phyloP scores from a whole-genome alignment of 2,329 filamentous ascomycete genomes.

The Botrytis cinerea region DNA sequence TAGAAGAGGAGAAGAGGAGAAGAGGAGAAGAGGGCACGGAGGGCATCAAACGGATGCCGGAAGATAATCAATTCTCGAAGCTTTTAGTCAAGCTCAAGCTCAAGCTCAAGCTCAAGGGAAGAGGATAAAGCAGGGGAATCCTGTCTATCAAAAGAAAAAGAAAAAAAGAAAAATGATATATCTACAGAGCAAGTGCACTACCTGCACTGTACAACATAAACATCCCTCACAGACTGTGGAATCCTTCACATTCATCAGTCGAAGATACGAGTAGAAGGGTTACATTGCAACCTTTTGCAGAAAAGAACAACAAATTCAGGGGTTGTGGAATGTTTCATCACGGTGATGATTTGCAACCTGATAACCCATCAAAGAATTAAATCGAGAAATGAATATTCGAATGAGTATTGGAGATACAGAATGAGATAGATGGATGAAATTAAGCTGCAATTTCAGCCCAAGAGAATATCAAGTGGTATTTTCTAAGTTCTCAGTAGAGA shows the following conservation, averaged over 20 bases:
- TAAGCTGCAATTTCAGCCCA: neutral
- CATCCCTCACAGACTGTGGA: neutral
- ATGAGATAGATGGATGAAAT: neutral
- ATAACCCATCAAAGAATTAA: neutral
- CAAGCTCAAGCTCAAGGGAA: neutral
- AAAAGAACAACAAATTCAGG: constrained; percentile 10
- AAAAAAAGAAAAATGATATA: neutral
- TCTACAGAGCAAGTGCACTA: neutral
- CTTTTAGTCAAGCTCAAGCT: neutral
- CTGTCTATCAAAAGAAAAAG: constrained; percentile 2
- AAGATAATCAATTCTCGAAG: constrained; percentile 5
- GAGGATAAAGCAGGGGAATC: neutral
- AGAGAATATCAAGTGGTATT: neutral
- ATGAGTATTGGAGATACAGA: neutral
- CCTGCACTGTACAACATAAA: neutral
- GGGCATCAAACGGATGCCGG: neutral
- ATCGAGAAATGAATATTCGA: neutral
- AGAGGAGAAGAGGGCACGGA: neutral
- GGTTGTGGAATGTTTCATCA: constrained; percentile 4
- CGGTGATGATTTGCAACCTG: neutral
- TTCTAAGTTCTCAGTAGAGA: neutral
- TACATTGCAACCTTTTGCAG: constrained; percentile 4
- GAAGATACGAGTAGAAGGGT: neutral
- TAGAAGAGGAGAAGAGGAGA: neutral
- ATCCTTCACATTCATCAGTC: neutral